Evolutionary conservation across 108 stramenopile species (phyloP), one percentile per base, ranked within the genome.

Genomic region (Asterionellopsis glacialis): DNA sequence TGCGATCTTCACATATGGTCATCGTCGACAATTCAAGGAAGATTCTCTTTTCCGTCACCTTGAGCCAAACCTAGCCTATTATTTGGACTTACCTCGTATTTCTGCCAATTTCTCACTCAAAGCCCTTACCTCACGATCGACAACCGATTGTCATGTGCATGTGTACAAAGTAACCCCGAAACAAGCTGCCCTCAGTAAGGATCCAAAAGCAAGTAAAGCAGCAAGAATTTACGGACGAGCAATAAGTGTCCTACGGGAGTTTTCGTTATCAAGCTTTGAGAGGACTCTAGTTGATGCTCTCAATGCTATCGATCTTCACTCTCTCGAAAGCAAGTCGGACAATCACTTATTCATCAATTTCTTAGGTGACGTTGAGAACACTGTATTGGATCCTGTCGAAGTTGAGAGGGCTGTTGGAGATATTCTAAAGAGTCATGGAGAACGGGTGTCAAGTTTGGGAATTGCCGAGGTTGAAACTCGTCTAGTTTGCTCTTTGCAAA

Each of bases 281-380:
- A 77, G 93, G 27, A 81, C 98, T 56, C 83, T 97, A 40, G 92
- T 99, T 45, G 95, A 97, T 66, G 81, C 95, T 21, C 75, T 98
- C 42, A 95, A 95, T 70, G 91, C 96, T 15, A 61, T 99, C 44
- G 96, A 95, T 54, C 70, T 93, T 18, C 77, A 72, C 47, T 45
- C 74, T 22, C 27, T 64, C 27, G 64, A 74, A 51, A 52, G 63
- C 57, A 55, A 62, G 39, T 58, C 77, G 12, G 89, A 98, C 77
- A 97, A 96, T 66, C 98, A 99, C 75, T 73, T 99, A 41, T 99
- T 99, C 65, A 66, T 99, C 57, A 99, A 98, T 69, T 62, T 97
- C 21, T 86, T 96, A 12, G 81, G 90, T 45, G 84, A 90, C 38
- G 84, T 80, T 14, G 91, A 84, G 54, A 91, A 80, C 59, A 76